Base-by-base conservation (phyloP, 2,329 filamentous ascomycete species). In the Xylariaceae sp. region DNA sequence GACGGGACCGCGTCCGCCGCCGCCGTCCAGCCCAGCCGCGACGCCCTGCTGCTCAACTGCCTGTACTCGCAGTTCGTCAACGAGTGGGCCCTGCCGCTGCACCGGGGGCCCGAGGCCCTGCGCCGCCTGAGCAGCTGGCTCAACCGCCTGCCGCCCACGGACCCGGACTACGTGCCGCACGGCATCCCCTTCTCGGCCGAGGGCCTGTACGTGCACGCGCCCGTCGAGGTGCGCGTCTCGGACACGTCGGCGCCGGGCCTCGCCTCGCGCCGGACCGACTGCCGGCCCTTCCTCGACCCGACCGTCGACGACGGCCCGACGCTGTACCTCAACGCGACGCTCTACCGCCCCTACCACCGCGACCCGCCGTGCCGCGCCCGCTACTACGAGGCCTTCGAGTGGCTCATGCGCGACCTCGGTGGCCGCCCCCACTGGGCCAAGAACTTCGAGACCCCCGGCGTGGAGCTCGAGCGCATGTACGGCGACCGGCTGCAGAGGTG, bases 1-100 rank as follows among this genome's bases (percentile, higher is more conserved):
- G 75, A 85, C 40, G 78, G 77, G 31, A 72, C 70, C 3, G 70
- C 71, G 33, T 82, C 77, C 24, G 69, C 72, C 25, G 69, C 72
- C n/a, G 90, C 83, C 5, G 75, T 95, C 13, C 83, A 95, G 59
- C 78, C 82, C 15, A 83, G 83, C 43, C 77, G 83, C 39, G 68
- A 81, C 43, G 90, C 88, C 10, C 73, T 96, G 29, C 70, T 95
- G 33, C 90, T 98, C 84, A 92, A 98, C 65, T 98, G 92, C 53
- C 74, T 96, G 5, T 98, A 95, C 67, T 90, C 84, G n/a, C 92
- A 98, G 55, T 94, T 87, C 50, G 92, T 98, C 45, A 95, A 98
- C 58, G 92, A 98, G 58, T 98, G 92, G 92, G 90, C 90, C 1
- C 72, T 98, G 5, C 90, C 92, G 1, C 70, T 98, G 1, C 67